Percentiles rank a stretch among this genome's conserved stretches.
Conservation (phyloP, 208 protist genomes). For the Naegleria gruberi region DNA sequence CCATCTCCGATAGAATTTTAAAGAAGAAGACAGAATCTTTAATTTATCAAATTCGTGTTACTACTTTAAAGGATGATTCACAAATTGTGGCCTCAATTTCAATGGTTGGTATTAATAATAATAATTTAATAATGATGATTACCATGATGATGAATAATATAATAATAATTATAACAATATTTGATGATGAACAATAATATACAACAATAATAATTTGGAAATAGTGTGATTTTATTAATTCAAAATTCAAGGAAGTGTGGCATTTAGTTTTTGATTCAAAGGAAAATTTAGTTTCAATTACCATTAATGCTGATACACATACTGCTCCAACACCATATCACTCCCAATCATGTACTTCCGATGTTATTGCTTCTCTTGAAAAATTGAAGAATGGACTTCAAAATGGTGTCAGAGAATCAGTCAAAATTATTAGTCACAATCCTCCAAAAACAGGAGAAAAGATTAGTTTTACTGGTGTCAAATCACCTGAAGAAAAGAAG, state of each 20-base stretch:
- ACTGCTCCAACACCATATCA: neutral
- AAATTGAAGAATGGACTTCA: neutral
- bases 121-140: neutral
- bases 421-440: neutral
- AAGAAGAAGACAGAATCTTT: neutral
- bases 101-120: neutral
- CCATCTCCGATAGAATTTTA: neutral
- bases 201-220: too few relatives aligned
- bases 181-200: too few relatives aligned
- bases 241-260: neutral
- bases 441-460: neutral
- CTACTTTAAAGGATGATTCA: neutral
- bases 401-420: neutral
- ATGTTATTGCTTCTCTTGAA: neutral
- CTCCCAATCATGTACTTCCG: neutral
- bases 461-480: neutral
- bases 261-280: neutral
- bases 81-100: neutral
- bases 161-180: too few relatives aligned
- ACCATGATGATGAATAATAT: neutral
- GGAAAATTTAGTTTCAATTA: neutral
- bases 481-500: constrained; percentile 5
- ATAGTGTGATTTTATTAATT: neutral
- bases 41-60: neutral
- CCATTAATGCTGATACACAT: neutral